phyloP scores from a whole-genome alignment of 169 alveolate species.

The Eimeria necatrix region DNA sequence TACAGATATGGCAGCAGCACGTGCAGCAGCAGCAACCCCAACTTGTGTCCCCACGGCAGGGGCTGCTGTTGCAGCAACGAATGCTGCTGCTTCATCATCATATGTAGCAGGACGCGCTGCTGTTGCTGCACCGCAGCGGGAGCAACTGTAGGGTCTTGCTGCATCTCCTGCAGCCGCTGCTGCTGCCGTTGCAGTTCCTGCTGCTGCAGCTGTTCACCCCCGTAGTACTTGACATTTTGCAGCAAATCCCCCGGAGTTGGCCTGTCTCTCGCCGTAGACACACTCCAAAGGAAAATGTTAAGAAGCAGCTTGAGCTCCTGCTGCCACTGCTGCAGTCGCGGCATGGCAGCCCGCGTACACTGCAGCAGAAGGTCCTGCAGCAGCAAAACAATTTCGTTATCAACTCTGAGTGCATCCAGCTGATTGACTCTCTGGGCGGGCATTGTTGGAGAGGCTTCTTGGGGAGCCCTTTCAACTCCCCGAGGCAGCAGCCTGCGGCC shows the following conservation, averaged over 20 bases:
- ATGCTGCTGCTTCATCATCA: constrained; percentile 44
- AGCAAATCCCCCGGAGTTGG: constrained; percentile 77
- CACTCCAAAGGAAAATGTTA: constrained; percentile 55
- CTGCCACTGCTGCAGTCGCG: constrained; percentile 52
- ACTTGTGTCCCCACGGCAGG: constrained; percentile 39
- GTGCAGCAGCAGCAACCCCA: constrained; percentile 42
- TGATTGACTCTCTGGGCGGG: constrained; percentile 68
- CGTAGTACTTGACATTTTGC: constrained; percentile 70
- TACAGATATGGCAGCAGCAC: constrained; percentile 48
- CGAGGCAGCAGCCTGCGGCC: constrained; percentile 3
- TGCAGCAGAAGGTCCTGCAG: constrained; percentile 71
- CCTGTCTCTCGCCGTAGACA: constrained; percentile 39
- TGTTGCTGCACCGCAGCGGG: constrained; percentile 14
- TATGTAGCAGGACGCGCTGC: constrained; percentile 37
- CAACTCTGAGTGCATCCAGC: constrained; percentile 66
- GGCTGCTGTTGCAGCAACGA: constrained; percentile 56
- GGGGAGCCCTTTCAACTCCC: not conserved
- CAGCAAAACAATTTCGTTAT: constrained; percentile 70
- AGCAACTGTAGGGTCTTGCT: constrained; percentile 33
- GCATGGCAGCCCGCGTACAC: constrained; percentile 44
- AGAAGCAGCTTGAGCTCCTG: constrained; percentile 51
- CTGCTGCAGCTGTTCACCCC: constrained; percentile 32
- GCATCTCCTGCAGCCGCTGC: constrained; percentile 31
- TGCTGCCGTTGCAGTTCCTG: constrained; percentile 13
- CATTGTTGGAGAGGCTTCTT: not conserved